Conservation (phyloP, 1,284 basidiomycete genomes). For the Moesziomyces parantarcticus region DNA sequence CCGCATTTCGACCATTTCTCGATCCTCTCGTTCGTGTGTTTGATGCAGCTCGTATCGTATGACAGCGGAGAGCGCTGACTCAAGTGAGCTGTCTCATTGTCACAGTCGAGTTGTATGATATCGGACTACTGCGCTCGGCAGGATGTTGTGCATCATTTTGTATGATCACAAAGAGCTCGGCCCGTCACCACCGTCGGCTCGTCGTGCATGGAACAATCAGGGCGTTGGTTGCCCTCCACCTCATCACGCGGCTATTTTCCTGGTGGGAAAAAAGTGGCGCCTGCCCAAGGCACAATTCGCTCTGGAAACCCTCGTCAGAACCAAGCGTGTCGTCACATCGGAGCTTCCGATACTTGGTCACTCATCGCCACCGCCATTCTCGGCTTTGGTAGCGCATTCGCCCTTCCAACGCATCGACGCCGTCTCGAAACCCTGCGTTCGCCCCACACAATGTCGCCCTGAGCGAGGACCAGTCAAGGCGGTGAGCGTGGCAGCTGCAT, state of each 20-base stretch:
- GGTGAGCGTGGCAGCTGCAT: neutral
- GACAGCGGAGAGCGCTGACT: neutral
- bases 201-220: neutral
- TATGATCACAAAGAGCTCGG: no score
- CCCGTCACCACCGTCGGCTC: no score
- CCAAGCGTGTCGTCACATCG: neutral
- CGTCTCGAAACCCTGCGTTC: no score
- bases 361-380: neutral
- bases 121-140: no score
- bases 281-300: neutral
- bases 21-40: no score
- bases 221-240: neutral
- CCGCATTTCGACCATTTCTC: no score
- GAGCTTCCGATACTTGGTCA: neutral
- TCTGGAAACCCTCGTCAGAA: no score
- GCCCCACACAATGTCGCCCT: neutral
- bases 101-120: no score
- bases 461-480: neutral
- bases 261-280: neutral
- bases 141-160: no score
- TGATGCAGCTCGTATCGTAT: no score
- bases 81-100: neutral
- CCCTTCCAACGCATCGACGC: no score
- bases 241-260: neutral
- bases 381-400: neutral